Base-by-base conservation (phyloP, 2,329 filamentous ascomycete genomes). In the Phaeosphaeria sp. region DNA sequence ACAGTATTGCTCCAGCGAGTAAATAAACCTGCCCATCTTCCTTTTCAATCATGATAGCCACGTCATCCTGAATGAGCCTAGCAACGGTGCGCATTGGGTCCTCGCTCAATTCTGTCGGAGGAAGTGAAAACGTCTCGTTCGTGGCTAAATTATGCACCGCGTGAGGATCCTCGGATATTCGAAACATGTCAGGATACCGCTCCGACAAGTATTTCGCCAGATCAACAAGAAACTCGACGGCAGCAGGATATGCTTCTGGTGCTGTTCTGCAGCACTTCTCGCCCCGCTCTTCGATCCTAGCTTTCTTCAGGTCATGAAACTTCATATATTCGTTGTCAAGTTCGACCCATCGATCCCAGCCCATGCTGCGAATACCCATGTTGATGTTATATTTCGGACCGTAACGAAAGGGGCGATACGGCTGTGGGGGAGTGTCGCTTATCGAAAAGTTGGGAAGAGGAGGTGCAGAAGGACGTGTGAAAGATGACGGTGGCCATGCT, bases 31-130 rank as follows among this genome's bases (percentile, higher is more conserved):
- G 87, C 0, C 91, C 91, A 70, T 96, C 91, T 0, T 82, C 74
- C 20, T 81, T 83, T 76, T 95, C 91, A 65, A 94, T 83, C 91
- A 96, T 94, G 54, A 96, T 85, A 0, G 91, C 91, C 0, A 96
- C 78, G 73, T 96, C 92, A 70, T 96, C 92, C 76, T 95, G 92
- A 2, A 91, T 80, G 20, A 94, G 83, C 1, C 91, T 86, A 0
- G 87, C 90, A 51, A 83, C 87, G 68, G 88, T 91, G 57, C 86
- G 83, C 88, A 96, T 94, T 0, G 92, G 91, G 11, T 36, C 30
- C 68, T 95, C 91, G 94, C 91, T 1, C 79, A 75, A 5, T 93
- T 81, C 0, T 89, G 89, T 0, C 86, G 81, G 57, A 85, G 80
- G 1, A 81, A 40, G 91, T 87, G 74, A 79, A 95, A 91, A 8